phyloP scores from a whole-genome alignment of 2,329 filamentous ascomycete genomes.

The Ophiocordyceps camponoti-leonardi region DNA sequence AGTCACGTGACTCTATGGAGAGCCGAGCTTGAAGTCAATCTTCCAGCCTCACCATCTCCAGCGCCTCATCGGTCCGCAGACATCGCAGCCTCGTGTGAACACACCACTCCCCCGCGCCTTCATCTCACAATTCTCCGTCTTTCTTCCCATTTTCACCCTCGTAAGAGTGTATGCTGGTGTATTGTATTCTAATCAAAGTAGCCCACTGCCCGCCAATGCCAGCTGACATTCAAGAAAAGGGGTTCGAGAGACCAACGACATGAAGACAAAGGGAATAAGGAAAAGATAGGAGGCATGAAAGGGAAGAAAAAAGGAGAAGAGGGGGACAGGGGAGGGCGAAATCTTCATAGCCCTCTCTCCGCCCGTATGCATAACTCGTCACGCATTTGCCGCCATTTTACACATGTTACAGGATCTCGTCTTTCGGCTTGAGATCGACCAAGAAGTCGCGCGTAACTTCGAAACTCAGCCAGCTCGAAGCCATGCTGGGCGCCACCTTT shows the following conservation, averaged over 20 bases:
- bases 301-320: neutral
- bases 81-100: too few species aligned
- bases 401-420: slow-evolving; percentile 10
- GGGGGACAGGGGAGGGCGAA: neutral
- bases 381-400: neutral
- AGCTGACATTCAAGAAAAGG: neutral
- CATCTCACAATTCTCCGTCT: neutral
- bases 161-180: neutral
- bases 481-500: slow-evolving; percentile 97
- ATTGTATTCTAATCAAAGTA: slow-evolving; percentile 2
- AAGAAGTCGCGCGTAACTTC: slow-evolving; percentile 85
- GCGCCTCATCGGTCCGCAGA: too few species aligned
- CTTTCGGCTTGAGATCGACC: slow-evolving; percentile 37
- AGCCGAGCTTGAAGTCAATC: too few species aligned
- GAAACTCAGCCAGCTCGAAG: slow-evolving; percentile 94
- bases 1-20: neutral
- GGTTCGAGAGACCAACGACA: neutral
- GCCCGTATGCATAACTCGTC: neutral
- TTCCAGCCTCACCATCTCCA: neutral
- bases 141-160: neutral
- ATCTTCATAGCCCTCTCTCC: neutral
- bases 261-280: neutral
- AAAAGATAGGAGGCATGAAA: neutral
- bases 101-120: neutral
- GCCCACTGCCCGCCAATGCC: slow-evolving; percentile 2